Evolutionary conservation across 768 basidiomycete genomes (phyloP).

Genomic region (Tylopilus cervinicoccineus): DNA sequence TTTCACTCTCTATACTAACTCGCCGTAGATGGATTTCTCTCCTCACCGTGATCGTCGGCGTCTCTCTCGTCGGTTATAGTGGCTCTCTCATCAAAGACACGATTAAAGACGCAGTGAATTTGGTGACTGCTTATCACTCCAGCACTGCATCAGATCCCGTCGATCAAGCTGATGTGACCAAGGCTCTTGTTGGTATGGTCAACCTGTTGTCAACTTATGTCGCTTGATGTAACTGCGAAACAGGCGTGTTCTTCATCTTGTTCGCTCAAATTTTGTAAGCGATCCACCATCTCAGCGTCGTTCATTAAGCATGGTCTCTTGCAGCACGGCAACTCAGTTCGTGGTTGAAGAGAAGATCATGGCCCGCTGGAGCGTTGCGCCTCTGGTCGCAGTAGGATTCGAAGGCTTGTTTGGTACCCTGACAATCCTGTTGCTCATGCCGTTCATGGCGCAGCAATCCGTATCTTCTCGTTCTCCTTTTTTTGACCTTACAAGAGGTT

Average conservation of each 20-base stretch:
- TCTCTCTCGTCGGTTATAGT: conserved; percentile 81
- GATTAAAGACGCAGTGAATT: conserved; percentile 42
- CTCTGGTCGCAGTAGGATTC: conserved; percentile 89
- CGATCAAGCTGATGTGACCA: conserved; percentile 61
- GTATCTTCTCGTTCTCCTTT: conserved; percentile 60
- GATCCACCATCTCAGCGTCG: not conserved
- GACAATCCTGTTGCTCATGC: conserved; percentile 75
- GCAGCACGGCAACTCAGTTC: conserved; percentile 85
- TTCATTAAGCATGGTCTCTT: conserved; percentile 6
- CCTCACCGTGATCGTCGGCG: conserved; percentile 81
- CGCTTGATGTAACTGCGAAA: conserved; percentile 12
- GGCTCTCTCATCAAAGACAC: conserved; percentile 84
- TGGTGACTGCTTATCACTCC: conserved; percentile 12
- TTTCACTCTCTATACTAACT: conserved; percentile 1
- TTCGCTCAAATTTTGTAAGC: conserved; percentile 93
- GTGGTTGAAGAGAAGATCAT: conserved; percentile 98
- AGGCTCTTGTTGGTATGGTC: conserved; percentile 63
- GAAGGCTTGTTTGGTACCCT: conserved; percentile 91
- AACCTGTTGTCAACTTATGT: conserved; percentile 10
- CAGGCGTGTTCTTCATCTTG: conserved; percentile 86
- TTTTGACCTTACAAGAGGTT: conserved; percentile 89
- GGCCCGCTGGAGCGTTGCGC: conserved; percentile 79
- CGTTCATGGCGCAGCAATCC: conserved; percentile 70
- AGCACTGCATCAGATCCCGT: conserved; percentile 40
- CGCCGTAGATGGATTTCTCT: conserved; percentile 79